Base-by-base conservation (phyloP, 75 land plant species). In the Picea sitchensis region DNA sequence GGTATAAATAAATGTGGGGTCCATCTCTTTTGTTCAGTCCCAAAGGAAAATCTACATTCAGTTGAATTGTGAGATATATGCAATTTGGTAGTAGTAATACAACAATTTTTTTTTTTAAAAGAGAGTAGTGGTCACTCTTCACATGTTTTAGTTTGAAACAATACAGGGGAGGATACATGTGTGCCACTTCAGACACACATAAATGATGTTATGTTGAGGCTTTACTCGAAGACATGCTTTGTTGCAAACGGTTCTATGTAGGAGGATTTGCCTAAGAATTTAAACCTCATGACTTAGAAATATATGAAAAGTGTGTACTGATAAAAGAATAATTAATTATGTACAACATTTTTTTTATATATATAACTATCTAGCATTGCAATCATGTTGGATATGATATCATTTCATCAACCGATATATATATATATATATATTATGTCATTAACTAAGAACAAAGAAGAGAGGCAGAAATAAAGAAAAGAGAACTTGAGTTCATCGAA, bases 181-280 rank as follows among this genome's bases (percentile, higher is more conserved):
- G 98, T 97, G 51, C 98, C 99, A n/a, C 92, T 97, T 76, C 99
- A 97, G 76, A 97, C 99, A 79, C 99, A 97, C 83, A 97, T 97
- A 78, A 97, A 97, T 90, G 99, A 97, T 83, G 99, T 97, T 11
- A 97, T 97, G 99, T 81, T 97, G 63, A 89, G 99, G 61, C 86
- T 95, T 59, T 97, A 97, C 76, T 92, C 98, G 7, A 94, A 93
- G 81, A 93, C 94, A 20, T 91, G 95, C 1, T 85, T 89, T 80
- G 82, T 85, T 78, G 81, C 94, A 32, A 86, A 81, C 75, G 88
- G 91, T 71, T 85, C 91, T 41, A 36, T 83, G 47, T 90, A 87
- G 76, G 89, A 88, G 65, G 93, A 94, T 58, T 18, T 82, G 31
- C 65, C 87, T 36, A 83, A 82, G 67, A 86, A 83, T 83, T 12